Percentiles rank a stretch among this genome's conserved stretches.
Evolutionary conservation across 2,329 filamentous ascomycete species (phyloP).

Genomic region (Fusarium albosuccineum): DNA sequence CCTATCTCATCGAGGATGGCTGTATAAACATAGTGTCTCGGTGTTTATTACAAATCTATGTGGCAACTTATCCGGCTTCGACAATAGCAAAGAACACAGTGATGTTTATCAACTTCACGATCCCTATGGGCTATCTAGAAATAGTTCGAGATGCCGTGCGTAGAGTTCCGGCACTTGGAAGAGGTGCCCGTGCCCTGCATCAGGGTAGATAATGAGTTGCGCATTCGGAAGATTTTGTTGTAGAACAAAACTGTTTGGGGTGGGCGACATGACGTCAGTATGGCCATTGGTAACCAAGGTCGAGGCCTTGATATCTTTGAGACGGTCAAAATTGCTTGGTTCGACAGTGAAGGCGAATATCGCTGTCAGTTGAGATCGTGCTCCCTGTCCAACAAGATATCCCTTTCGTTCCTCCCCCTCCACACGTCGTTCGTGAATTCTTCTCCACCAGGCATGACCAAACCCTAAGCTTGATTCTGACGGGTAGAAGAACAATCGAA

Average conservation of each 20-base stretch:
- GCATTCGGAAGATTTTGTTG: background rate
- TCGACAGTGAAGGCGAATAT: too few relatives aligned
- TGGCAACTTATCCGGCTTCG: too few relatives aligned
- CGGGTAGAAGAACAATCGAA: background rate
- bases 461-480: background rate
- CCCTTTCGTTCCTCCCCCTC: background rate
- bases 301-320: background rate
- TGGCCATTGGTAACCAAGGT: constrained; percentile 3
- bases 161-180: background rate
- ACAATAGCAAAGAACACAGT: too few relatives aligned
- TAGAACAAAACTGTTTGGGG: background rate
- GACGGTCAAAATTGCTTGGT: background rate
- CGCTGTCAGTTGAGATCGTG: too few relatives aligned
- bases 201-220: background rate
- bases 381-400: too few relatives aligned
- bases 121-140: background rate
- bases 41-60: too few relatives aligned
- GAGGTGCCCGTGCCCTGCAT: background rate
- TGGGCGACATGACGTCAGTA: background rate
- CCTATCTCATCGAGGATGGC: too few relatives aligned
- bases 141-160: background rate
- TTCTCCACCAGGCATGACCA: background rate
- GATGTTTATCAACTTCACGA: too few relatives aligned
- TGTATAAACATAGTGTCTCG: too few relatives aligned
- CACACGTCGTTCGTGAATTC: background rate